Evolutionary conservation across 2,329 filamentous ascomycete genomes (phyloP).

Genomic region (Rutstroemia sp.): DNA sequence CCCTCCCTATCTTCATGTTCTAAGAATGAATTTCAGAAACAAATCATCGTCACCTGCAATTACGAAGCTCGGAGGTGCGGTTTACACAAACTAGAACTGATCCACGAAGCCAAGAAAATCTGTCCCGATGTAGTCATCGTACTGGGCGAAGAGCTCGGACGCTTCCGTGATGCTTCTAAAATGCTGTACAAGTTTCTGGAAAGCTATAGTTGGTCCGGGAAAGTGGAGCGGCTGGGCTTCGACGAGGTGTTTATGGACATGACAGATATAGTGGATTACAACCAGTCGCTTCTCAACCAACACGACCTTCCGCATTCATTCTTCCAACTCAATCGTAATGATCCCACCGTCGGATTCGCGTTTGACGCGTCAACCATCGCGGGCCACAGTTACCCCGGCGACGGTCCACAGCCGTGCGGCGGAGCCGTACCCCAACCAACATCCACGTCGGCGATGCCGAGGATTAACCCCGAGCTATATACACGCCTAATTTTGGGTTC

Average conservation of each 20-base stretch:
- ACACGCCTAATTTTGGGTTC: constrained; percentile 67
- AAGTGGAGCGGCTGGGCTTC: constrained; percentile 76
- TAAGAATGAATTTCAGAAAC: constrained; percentile 33
- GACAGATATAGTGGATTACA: constrained; percentile 80
- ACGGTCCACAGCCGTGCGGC: neutral
- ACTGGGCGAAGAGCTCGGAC: constrained; percentile 77
- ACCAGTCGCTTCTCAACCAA: constrained; percentile 61
- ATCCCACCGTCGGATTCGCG: constrained; percentile 72
- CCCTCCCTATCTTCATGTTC: neutral
- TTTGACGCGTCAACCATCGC: constrained; percentile 66
- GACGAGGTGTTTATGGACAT: constrained; percentile 75
- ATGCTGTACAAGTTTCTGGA: constrained; percentile 66
- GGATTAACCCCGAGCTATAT: constrained; percentile 15
- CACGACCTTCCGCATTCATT: constrained; percentile 62
- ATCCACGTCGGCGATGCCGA: constrained; percentile 5
- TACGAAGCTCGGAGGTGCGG: constrained; percentile 75
- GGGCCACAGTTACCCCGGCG: constrained; percentile 40
- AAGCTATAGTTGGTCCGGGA: constrained; percentile 67
- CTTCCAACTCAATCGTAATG: constrained; percentile 65
- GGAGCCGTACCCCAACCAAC: neutral
- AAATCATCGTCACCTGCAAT: constrained; percentile 85
- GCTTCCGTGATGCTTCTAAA: constrained; percentile 83
- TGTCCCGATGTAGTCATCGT: constrained; percentile 83
- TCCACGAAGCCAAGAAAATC: constrained; percentile 69
- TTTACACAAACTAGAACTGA: constrained; percentile 75